Evolutionary conservation across 768 basidiomycete species (phyloP).

Genomic region (Pleurotus djamor): DNA sequence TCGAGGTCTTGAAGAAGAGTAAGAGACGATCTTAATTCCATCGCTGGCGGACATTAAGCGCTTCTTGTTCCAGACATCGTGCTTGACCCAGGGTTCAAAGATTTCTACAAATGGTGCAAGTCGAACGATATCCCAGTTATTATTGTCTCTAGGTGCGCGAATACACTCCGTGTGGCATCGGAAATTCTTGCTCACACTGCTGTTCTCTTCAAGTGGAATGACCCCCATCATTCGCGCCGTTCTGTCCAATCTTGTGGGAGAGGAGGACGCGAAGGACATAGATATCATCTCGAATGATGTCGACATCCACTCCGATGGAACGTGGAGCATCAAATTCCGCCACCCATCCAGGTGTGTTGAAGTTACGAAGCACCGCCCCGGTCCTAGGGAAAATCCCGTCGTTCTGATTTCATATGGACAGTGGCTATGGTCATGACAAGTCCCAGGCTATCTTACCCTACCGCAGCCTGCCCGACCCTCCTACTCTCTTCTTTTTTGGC

Average conservation of each 20-base stretch:
- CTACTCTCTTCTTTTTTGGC: constrained; percentile 94
- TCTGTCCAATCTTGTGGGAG: constrained; percentile 76
- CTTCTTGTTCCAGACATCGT: constrained; percentile 59
- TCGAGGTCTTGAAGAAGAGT: constrained; percentile 73
- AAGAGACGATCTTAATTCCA: constrained; percentile 3
- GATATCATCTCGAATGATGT: constrained; percentile 96
- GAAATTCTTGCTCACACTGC: neutral
- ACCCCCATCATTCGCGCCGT: constrained; percentile 91
- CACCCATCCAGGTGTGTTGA: constrained; percentile 79
- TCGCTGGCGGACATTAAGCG: neutral
- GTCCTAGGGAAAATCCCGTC: neutral
- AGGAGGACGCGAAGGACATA: constrained; percentile 70
- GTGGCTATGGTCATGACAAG: constrained; percentile 95
- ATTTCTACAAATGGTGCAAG: constrained; percentile 86
- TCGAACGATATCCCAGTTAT: constrained; percentile 80
- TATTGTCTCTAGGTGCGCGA: constrained; percentile 81
- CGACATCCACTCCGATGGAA: constrained; percentile 55
- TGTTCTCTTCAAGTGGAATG: constrained; percentile 67
- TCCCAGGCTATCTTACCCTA: constrained; percentile 93
- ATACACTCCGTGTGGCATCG: neutral
- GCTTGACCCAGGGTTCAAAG: constrained; percentile 86
- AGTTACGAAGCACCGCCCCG: neutral
- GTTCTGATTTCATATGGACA: constrained; percentile 21
- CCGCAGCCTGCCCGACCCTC: constrained; percentile 62
- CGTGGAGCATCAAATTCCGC: constrained; percentile 83